Evolutionary conservation across 164 flowering plant genomes (phyloP).

Genomic region (Vitis rotundifolia): DNA sequence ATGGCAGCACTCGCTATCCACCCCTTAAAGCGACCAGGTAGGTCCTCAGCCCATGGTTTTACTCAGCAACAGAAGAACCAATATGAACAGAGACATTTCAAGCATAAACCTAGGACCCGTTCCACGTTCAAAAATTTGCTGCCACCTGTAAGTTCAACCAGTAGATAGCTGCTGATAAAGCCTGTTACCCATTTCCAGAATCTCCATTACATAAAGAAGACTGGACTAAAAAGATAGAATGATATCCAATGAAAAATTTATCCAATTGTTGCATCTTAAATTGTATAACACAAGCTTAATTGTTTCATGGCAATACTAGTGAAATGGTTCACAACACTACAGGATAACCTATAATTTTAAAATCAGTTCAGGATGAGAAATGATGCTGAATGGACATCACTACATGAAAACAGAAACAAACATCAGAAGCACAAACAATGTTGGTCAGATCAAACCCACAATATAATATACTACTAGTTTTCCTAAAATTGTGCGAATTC

Average conservation of each 20-base stretch:
- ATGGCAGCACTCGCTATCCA: neutral
- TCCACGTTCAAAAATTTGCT: constrained; percentile 48
- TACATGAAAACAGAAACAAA: too few species aligned
- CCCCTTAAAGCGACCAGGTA: neutral
- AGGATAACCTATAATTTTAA: neutral
- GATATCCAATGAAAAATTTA: neutral
- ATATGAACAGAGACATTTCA: constrained; percentile 43
- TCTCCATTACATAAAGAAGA: constrained; percentile 54
- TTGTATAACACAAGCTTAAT: neutral
- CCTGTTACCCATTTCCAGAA: constrained; percentile 83
- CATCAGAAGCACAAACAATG: too few species aligned
- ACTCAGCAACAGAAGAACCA: constrained; percentile 57
- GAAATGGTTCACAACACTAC: neutral
- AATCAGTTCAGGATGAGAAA: too few species aligned
- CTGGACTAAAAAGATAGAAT: constrained; percentile 9
- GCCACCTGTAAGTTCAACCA: constrained; percentile 99
- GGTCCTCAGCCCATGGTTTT: constrained; percentile 29
- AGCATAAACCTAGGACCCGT: constrained; percentile 40
- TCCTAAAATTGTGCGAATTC: too few species aligned
- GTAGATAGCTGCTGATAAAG: constrained; percentile 97
- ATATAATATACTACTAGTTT: too few species aligned
- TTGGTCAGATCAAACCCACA: too few species aligned
- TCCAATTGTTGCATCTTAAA: neutral
- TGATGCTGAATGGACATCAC: too few species aligned
- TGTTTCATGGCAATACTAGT: neutral